phyloP scores from a whole-genome alignment of 2,329 filamentous ascomycete species.

The Zopfia rhizophila region DNA sequence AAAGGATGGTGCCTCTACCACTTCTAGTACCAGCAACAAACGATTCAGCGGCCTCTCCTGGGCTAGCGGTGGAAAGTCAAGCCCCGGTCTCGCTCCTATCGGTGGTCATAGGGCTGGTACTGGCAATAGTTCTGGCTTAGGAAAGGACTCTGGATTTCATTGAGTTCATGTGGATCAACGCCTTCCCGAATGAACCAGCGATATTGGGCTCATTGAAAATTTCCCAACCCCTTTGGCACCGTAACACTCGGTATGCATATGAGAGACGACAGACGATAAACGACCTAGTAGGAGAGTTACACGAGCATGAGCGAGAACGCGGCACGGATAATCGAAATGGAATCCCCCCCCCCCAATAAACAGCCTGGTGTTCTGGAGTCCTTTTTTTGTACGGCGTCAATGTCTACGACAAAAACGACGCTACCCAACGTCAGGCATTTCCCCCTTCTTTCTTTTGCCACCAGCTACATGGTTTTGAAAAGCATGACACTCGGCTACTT shows the following conservation, averaged over 20 bases:
- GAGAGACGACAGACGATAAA: conserved; percentile 10
- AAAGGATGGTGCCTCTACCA: conserved; percentile 46
- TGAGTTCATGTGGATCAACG: too few relatives aligned
- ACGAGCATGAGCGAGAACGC: conserved; percentile 6
- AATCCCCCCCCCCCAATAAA: conserved; percentile 9
- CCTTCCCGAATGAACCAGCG: too few relatives aligned
- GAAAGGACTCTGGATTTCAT: conserved; percentile 29
- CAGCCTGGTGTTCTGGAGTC: conserved; percentile 15
- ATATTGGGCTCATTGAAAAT: too few relatives aligned
- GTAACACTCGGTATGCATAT: background rate
- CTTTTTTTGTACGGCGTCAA: conserved; percentile 13
- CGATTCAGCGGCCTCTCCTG: conserved; percentile 49
- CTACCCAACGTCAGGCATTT: conserved; percentile 3
- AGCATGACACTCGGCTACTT: conserved; percentile 14
- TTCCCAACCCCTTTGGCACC: background rate
- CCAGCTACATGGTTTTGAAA: conserved; percentile 15
- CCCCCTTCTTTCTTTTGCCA: conserved; percentile 1
- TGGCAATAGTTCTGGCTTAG: conserved; percentile 31
- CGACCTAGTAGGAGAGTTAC: conserved; percentile 8
- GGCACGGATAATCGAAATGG: conserved; percentile 13
- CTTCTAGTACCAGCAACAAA: conserved; percentile 48
- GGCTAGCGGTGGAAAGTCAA: conserved; percentile 48
- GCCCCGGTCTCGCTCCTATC: conserved; percentile 47
- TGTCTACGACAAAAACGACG: conserved; percentile 12
- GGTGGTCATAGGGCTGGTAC: conserved; percentile 39